Evolutionary conservation across 1,284 basidiomycete species (phyloP), one percentile per base, ranked within the genome.

Genomic region (Trichosporon ovoides): DNA sequence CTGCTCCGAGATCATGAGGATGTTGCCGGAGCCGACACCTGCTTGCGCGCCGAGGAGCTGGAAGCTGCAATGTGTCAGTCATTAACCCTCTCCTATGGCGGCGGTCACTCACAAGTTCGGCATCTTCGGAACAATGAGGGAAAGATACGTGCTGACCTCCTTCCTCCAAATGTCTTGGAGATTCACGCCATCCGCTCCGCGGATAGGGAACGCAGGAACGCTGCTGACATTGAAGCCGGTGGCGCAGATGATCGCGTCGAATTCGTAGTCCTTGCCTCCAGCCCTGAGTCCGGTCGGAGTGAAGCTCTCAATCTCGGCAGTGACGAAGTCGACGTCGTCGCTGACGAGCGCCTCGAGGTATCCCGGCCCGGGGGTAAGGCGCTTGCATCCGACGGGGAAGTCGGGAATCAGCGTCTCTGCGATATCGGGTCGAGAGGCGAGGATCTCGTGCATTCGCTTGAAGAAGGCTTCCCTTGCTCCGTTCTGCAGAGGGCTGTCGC

Each of bases 341-440:
- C 60, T 50, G 18, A 59, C 57, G 14, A 75, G 59, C 2, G 74
- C 68, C 51, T 73, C 72, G 51, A 75, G 67, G 63, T 71, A 75
- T 3, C 73, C 73, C 2, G 68, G 68, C 0, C 74, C 74, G 11
- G 74, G 74, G 1, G 74, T 75, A 1, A 69, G 57, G 10, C 73
- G 61, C 43, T 59, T 62, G 60, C 72, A 76, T 1, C 67, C 72
- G 33, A 74, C 65, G 7, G 66, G 58, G 58, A 50, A 58, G 36
- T 56, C 37, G 19, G 61, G 58, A 28, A 68, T 64, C 16, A 71
- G 59, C 31, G 65, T 55, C 9, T 58, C 51, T 38, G 64, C 59
- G 31, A 68, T 37, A 9, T 58, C 54, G 18, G 60, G 64, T 34
- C 58, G 56, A 43, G 60, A 55, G 11, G 51, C 53, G 6, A 70